Evolutionary conservation across 306 rosid genomes (phyloP), one percentile per base, ranked within the genome.

Genomic region (Arachis hypogaea): DNA sequence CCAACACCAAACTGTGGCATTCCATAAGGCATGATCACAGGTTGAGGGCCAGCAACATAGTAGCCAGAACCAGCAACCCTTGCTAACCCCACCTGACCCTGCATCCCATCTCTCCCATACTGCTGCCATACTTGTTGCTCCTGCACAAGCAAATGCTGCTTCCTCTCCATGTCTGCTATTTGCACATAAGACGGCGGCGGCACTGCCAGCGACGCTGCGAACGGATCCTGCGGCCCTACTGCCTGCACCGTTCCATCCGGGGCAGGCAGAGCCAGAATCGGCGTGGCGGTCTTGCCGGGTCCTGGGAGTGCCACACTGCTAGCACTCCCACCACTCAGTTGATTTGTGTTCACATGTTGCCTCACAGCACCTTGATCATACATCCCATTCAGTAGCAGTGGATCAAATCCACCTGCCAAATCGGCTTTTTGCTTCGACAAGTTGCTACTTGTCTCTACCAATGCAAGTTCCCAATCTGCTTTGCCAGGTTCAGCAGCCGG

Each of bases 171-270:
- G 9, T 93, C 97, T 1, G 93, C 97, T 30, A 93, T 87, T 77
- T 93, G 98, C 59, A 93, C 96, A 56, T 93, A 90, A 1, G 97
- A 82, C 68, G 98, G 98, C 5, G 97, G 88, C 0, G 97, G 92
- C 76, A 93, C 97, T 0, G 78, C 9, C 3, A 90, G 85, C 0
- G 98, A 93, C 28, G 97, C 96, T 0, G 92, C 92, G 57, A 93
- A 93, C 0, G 98, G 98, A 28, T 93, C 98, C 52, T 82, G 93
- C 2, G 81, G 73, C 61, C 98, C 93, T 28, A 87, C 83, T 1
- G 69, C 79, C 29, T 85, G 85, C 36, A 87, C 77, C 4, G 92
- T 87, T 18, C 96, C 96, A 2, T 88, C 98, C 0, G 98, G 98
- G 2, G 93, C 97, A 7, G 97, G 98, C 82, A 93, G 72, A 54